These are phyloP conservation scores for Populus hybrid DNA, from an alignment of 441 rosid genomes.

Conservation along the genomic window DNA sequence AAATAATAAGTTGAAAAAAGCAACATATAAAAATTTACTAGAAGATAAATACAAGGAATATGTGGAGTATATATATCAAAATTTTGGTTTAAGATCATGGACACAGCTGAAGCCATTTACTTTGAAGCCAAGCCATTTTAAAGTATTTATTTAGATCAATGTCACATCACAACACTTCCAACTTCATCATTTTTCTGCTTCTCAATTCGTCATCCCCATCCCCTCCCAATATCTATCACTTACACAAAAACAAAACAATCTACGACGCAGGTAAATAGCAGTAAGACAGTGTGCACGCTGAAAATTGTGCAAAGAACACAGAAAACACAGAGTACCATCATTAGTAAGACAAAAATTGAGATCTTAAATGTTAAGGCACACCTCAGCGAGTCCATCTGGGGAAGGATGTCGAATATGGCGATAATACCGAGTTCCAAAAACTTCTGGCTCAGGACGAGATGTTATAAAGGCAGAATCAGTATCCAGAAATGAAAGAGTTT, in stretches of 20 bases:
- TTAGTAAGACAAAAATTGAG: neutral
- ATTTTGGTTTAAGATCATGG: neutral
- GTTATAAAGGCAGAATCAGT: slow-evolving; percentile 31
- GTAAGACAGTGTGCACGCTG: neutral
- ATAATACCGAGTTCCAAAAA: slow-evolving; percentile 48
- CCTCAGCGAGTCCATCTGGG: slow-evolving; percentile 85
- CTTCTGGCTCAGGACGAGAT: slow-evolving; percentile 40
- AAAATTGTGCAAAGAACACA: neutral
- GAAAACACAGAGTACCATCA: neutral
- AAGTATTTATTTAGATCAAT: neutral
- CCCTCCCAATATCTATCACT: neutral
- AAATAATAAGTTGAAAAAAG: neutral
- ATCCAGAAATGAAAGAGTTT: slow-evolving; percentile 37
- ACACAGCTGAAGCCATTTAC: neutral
- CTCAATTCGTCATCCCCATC: neutral
- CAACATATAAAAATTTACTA: too few species aligned
- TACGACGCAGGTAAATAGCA: neutral
- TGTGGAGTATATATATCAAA: neutral
- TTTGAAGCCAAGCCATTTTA: neutral
- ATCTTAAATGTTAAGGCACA: slow-evolving; percentile 13
- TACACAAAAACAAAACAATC: neutral
- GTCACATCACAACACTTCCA: neutral
- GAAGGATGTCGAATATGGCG: slow-evolving; percentile 66
- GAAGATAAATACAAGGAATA: neutral
- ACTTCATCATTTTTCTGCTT: neutral